These are phyloP conservation scores for Didymella lethalis DNA, from an alignment of 2,329 filamentous ascomycete genomes.

Conservation along the genomic window DNA sequence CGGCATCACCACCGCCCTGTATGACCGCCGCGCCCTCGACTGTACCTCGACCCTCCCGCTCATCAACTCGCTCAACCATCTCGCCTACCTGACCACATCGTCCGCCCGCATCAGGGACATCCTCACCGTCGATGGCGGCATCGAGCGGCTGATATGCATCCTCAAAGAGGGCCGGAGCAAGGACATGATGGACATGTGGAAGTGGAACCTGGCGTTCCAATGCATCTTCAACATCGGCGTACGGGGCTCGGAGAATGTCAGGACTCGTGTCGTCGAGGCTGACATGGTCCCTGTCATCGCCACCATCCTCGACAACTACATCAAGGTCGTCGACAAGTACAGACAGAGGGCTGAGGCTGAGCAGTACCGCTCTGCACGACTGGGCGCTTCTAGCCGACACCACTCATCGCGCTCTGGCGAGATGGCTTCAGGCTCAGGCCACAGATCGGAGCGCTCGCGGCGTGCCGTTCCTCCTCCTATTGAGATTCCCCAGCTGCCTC, in stretches of 20 bases:
- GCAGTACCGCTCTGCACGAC: conserved; percentile 66
- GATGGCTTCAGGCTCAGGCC: conserved; percentile 32
- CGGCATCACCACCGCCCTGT: conserved; percentile 97
- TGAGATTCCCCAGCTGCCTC: conserved; percentile 70
- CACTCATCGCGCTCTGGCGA: conserved; percentile 54
- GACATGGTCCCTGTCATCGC: conserved; percentile 99
- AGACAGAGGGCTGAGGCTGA: conserved; percentile 86
- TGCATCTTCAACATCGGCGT: conserved; percentile 99
- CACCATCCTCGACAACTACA: conserved; percentile 97
- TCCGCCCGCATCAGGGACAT: conserved; percentile 98
- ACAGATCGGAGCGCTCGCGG: conserved; percentile 60
- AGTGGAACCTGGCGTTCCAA: conserved; percentile 99
- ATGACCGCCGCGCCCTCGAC: conserved; percentile 95
- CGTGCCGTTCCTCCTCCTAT: conserved; percentile 86
- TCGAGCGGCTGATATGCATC: conserved; percentile 95
- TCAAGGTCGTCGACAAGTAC: conserved; percentile 92
- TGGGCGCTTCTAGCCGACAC: conserved; percentile 50
- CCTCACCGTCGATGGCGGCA: conserved; percentile 96
- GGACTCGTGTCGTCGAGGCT: conserved; percentile 94
- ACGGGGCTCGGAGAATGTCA: conserved; percentile 89
- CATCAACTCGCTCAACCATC: conserved; percentile 98
- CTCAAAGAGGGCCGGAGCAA: conserved; percentile 96
- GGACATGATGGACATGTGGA: conserved; percentile 99
- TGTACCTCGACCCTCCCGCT: conserved; percentile 97
- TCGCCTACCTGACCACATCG: conserved; percentile 97